Base-by-base conservation (phyloP, 345 rosid genomes). In the Raphanus raphanistrum region DNA sequence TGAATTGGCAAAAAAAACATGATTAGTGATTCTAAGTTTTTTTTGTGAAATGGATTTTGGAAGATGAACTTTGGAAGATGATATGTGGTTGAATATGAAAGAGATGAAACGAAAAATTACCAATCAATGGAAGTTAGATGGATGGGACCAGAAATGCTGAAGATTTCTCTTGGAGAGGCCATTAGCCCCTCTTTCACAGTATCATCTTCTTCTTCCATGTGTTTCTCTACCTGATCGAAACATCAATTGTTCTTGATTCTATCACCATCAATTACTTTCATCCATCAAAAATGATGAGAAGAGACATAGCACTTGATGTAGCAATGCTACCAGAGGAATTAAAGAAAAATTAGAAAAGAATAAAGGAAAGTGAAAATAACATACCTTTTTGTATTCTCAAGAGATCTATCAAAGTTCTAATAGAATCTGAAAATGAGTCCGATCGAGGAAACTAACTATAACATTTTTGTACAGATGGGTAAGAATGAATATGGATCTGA, bases 51-150 rank as follows among this genome's bases (percentile, higher is more conserved):
- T 52, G 8, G 36, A 32, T 26, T 54, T 73, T 67, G 70, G 65
- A 35, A 79, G 71, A 79, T n/a, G 61, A 36, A 21, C 21, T 54
- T 73, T 67, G 70, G 65, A 35, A 79, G 71, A 79, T n/a, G 61
- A 36, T 31, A 26, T 73, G 64, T 15, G 75, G 50, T 74, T 52
- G 1, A 13, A 68, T 28, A 16, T 52, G 74, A 31, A 33, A 27
- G 35, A 74, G 29, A 48, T 50, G 31, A 62, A 60, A 54, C 11
- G 27, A 15, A 35, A 33, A 26, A 60, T 13, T 72, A 90, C 96
- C 96, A 89, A 66, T 90, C 89, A 73, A 87, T 68, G 72, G 77
- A 65, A 66, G 84, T 77, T 65, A 90, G 79, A 76, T 87, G 88
- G 25, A 80, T 79, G 7, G 96, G 93, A 64, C 96, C 93, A 62